Evolutionary conservation across 2,329 filamentous ascomycete genomes (phyloP).

Genomic region (Aspergillus sojae): DNA sequence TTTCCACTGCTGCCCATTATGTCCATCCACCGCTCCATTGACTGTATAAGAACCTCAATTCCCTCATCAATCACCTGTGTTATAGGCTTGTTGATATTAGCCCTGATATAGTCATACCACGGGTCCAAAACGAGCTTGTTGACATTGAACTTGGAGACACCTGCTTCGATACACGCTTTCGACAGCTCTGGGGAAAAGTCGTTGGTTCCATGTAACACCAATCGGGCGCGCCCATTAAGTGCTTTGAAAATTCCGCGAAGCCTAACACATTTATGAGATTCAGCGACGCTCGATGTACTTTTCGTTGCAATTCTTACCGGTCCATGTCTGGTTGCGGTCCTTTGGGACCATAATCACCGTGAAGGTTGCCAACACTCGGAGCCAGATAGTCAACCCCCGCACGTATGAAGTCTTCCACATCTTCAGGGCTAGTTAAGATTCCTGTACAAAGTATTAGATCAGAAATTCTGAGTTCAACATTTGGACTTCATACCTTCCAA

Average conservation of each 20-base stretch:
- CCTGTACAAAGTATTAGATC: slow-evolving; percentile 19
- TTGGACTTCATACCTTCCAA: slow-evolving; percentile 45
- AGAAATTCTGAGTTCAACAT: neutral
- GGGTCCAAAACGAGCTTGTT: slow-evolving; percentile 55
- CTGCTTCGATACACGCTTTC: slow-evolving; percentile 52
- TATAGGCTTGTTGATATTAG: slow-evolving; percentile 50
- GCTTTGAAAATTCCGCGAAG: slow-evolving; percentile 51
- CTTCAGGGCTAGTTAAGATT: slow-evolving; percentile 65
- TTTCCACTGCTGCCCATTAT: slow-evolving; percentile 32
- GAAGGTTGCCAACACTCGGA: slow-evolving; percentile 72
- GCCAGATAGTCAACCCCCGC: slow-evolving; percentile 72
- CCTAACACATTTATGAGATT: slow-evolving; percentile 44
- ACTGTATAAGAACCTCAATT: slow-evolving; percentile 52
- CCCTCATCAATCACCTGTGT: slow-evolving; percentile 55
- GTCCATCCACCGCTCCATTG: slow-evolving; percentile 57
- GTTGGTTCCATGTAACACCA: slow-evolving; percentile 60
- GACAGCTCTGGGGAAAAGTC: slow-evolving; percentile 55
- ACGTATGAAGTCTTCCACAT: slow-evolving; percentile 67
- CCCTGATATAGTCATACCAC: slow-evolving; percentile 43
- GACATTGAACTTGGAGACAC: slow-evolving; percentile 58
- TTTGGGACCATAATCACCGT: slow-evolving; percentile 67
- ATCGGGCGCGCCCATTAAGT: slow-evolving; percentile 49
- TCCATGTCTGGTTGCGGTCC: slow-evolving; percentile 59
- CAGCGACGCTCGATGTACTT: neutral
- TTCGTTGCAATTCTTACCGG: neutral